Conservation (phyloP, 768 basidiomycete genomes). For the Boletus tomentosulus region DNA sequence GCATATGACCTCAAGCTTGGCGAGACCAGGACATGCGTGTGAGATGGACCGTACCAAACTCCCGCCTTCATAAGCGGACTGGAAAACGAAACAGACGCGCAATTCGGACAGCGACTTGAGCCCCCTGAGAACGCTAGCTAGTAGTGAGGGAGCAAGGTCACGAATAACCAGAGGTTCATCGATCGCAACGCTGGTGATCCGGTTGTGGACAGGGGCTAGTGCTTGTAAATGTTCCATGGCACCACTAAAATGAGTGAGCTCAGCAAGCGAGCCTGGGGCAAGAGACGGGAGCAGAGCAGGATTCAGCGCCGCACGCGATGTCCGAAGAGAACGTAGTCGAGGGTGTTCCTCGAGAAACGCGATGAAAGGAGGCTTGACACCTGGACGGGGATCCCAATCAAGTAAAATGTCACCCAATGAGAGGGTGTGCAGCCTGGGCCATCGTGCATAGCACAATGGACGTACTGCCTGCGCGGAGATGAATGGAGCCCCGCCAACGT, state of each 20-base stretch:
- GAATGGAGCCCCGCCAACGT: conserved; percentile 36
- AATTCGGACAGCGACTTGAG: conserved; percentile 54
- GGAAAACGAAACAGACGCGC: conserved; percentile 62
- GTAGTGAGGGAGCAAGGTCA: conserved; percentile 59
- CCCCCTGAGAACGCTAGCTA: conserved; percentile 56
- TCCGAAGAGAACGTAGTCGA: conserved; percentile 43
- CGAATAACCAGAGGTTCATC: conserved; percentile 65
- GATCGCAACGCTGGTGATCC: conserved; percentile 54
- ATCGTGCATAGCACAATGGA: conserved; percentile 54
- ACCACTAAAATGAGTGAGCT: conserved; percentile 59
- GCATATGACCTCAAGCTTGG: conserved; percentile 62
- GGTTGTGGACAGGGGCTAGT: conserved; percentile 44
- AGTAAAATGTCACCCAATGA: conserved; percentile 63
- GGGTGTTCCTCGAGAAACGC: conserved; percentile 66
- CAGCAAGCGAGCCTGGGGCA: conserved; percentile 41
- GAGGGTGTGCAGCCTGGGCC: conserved; percentile 61
- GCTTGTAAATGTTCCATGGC: conserved; percentile 64
- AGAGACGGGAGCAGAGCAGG: conserved; percentile 51
- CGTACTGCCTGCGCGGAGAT: conserved; percentile 44
- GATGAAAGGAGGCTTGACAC: conserved; percentile 56
- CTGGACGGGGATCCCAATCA: conserved; percentile 43
- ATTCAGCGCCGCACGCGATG: conserved; percentile 52
- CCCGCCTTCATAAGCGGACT: conserved; percentile 71
- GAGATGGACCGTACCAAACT: conserved; percentile 65
- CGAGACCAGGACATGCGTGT: conserved; percentile 60